Base-by-base conservation (phyloP, 1,139 yeast genomes). In the Lodderomyces beijingensis region DNA sequence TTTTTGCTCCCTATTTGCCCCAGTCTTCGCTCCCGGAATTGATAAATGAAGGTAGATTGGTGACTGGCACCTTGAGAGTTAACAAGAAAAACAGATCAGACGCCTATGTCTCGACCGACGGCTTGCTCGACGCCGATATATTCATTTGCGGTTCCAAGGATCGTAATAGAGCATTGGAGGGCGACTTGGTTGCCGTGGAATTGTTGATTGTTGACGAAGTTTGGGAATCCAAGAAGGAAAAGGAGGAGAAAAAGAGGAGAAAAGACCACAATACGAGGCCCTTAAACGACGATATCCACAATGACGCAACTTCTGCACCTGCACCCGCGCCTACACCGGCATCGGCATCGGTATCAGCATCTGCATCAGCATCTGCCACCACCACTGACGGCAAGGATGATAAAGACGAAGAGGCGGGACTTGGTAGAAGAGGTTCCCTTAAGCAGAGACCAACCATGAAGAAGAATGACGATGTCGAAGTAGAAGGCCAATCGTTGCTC, bases 111-210 rank as follows among this genome's bases (percentile, higher is more conserved):
- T 81, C 96, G 4, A 91, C 97, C 0, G 96, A 89, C 53, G 96
- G 96, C 2, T 72, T 89, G 28, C 70, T 91, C 43, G 98, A 91
- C 59, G 95, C 97, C 0, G 98, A 91, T 57, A 87, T 91, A 41
- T 91, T 88, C 54, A 91, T 91, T 45, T 93, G 97, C 65, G 98
- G 98, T 9, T 89, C 97, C n/a, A 91, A 91, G 57, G 98, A 91
- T 59, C 85, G 98, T 55, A 91, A 91, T 59, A 79, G 98, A 54
- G 97, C 98, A 8, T 67, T 91, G 34, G 98, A 91, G 60, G 96
- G 97, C 35, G 98, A 91, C 55, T 65, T 87, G 39, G 98, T 91
- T 22, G 98, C 98, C 0, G 88, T 91, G 15, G 98, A 91, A 57
- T 70, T 91, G 41, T 73, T 91, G 38, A 87, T 86, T 13, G 98